Evolutionary conservation across 2,329 filamentous ascomycete species (phyloP), one percentile per base, ranked within the genome.

Genomic region (Fusarium sp.): DNA sequence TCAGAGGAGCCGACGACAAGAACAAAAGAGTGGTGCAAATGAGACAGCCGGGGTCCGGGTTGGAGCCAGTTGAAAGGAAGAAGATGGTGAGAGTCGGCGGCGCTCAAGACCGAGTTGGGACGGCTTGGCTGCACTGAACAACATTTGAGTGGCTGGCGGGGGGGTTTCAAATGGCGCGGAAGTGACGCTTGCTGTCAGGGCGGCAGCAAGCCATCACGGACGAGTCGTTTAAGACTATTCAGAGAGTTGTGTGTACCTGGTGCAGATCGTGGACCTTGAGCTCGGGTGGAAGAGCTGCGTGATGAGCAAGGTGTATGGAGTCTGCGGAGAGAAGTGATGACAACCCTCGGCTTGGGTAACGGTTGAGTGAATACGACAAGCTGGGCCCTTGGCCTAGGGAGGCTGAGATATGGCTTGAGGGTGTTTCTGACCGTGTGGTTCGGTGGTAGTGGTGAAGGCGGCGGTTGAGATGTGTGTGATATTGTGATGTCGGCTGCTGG

Each of bases 401-500:
- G 45, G 42, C 61, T 50, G 40, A 65, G 56, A 58, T 60, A 72
- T 75, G 66, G 69, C 66, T 76, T 67, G 64, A 20, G 50, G n/a
- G 50, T 33, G 50, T 54, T 54, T 20, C 50, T 54, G 61, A 58
- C 57, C 62, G 63, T 65, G 42, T 38, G 38, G 56, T 69, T 35
- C 38, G 50, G 57, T 29, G 63, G 60, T 50, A 60, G 57, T 57
- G 36, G 36, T 54, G 57, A 56, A 66, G 67, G 58, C 66, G 68
- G 68, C 62, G 71, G 66, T 65, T 74, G 66, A 72, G 62, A 70
- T 62, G 75, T 78, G 75, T 78, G 72, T 70, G 62, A 77, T 57
- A 36, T 57, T 36, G 50, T 54, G 50, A 31, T 78, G 69, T 66
- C 61, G 70, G 64, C 63, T 73, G 73, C 65, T 69, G 65, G 65